A percentile compares a stretch with the other conserved stretches of the same genome.
These are phyloP conservation scores for Diatrype stigma DNA, from an alignment of 2,329 filamentous ascomycete genomes.

Conservation along the genomic window DNA sequence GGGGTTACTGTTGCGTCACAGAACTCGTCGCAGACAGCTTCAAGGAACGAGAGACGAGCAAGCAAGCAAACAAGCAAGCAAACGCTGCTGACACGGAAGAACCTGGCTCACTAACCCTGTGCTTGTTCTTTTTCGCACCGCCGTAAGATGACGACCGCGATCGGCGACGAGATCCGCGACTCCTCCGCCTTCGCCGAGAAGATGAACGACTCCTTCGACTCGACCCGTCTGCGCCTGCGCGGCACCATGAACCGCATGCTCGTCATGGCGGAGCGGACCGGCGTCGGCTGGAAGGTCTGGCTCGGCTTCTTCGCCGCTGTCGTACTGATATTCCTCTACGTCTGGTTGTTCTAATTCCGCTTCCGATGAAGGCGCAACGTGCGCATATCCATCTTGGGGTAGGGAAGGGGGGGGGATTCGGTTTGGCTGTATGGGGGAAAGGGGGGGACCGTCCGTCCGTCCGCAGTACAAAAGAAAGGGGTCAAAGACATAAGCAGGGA, in stretches of 20 bases:
- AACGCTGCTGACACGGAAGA: neutral
- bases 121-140: no score
- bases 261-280: slow-evolving; percentile 88
- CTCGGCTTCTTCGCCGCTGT: slow-evolving; percentile 82
- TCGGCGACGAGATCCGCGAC: slow-evolving; percentile 92
- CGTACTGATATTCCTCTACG: slow-evolving; percentile 79
- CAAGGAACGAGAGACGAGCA: slow-evolving; percentile 3
- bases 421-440: no score
- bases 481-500: no score
- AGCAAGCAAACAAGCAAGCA: slow-evolving; percentile 6
- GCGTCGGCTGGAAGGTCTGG: slow-evolving; percentile 96
- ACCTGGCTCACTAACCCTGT: slow-evolving; percentile 1
- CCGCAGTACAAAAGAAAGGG: no score
- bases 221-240: slow-evolving; percentile 71
- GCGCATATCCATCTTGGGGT: no score
- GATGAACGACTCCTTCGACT: slow-evolving; percentile 94
- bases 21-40: no score
- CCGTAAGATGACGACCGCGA: slow-evolving; percentile 91
- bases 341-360: slow-evolving; percentile 74
- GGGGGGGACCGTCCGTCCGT: no score
- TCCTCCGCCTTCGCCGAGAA: slow-evolving; percentile 84
- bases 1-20: no score
- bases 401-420: no score
- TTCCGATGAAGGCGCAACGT: no score
- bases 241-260: slow-evolving; percentile 98